A percentile compares a stretch with the other conserved stretches of the same genome.
These are phyloP conservation scores for Paratrypanosoma confusum DNA, from an alignment of 208 protist genomes.

Conservation along the genomic window DNA sequence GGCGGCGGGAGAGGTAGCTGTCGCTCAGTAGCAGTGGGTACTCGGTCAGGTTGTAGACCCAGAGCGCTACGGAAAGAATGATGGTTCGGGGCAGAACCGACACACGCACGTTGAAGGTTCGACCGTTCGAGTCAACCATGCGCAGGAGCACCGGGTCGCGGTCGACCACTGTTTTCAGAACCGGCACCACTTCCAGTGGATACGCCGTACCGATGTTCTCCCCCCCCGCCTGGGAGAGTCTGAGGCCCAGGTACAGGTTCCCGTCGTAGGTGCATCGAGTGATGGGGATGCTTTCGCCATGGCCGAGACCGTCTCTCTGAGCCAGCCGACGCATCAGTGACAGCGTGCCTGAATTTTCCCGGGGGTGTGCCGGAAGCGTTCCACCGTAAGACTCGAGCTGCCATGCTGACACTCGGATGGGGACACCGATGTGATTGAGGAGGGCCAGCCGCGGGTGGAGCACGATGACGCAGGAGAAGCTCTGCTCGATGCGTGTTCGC, in stretches of 20 bases:
- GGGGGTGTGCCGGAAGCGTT: too few species aligned
- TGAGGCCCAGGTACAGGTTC: constrained; percentile 38
- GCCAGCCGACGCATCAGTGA: too few species aligned
- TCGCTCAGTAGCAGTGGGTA: constrained; percentile 64
- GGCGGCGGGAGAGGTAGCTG: constrained; percentile 24
- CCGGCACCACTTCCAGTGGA: constrained; percentile 16
- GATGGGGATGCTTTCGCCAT: constrained; percentile 34
- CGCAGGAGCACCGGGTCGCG: constrained; percentile 37
- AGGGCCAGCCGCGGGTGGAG: constrained; percentile 56
- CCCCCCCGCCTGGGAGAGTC: constrained; percentile 54
- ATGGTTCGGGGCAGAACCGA: constrained; percentile 52
- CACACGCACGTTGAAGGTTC: constrained; percentile 54
- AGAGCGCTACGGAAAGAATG: constrained; percentile 56
- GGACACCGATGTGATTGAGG: constrained; percentile 65
- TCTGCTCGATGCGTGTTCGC: constrained; percentile 22
- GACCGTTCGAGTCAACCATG: constrained; percentile 36
- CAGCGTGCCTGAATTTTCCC: too few species aligned
- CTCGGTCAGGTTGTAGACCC: constrained; percentile 72
- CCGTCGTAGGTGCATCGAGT: constrained; percentile 44
- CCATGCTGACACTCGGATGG: constrained; percentile 36
- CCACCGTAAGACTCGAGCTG: constrained; percentile 40
- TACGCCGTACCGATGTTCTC: constrained; percentile 29
- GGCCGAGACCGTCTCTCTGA: constrained; percentile 34
- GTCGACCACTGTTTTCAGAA: constrained; percentile 32
- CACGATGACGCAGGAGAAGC: constrained; percentile 32